Percentiles rank a stretch among this genome's conserved stretches.
Conservation (phyloP, 768 basidiomycete species). For the Suillus subaureus region DNA sequence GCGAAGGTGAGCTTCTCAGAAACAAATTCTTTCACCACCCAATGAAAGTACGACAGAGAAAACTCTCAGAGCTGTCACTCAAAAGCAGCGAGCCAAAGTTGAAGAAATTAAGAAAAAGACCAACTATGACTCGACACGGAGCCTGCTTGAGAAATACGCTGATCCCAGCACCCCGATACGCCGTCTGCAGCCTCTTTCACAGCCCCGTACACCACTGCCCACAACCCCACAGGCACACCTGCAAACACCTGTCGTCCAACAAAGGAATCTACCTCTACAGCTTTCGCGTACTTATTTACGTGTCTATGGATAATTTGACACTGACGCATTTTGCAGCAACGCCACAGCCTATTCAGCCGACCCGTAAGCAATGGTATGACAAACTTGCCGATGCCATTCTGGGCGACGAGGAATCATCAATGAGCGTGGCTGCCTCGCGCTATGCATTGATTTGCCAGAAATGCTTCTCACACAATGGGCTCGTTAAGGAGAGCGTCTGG, state of each 20-base stretch:
- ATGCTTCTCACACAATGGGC: conserved; percentile 87
- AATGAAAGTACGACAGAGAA: conserved; percentile 56
- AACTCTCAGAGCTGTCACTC: conserved; percentile 69
- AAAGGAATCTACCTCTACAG: conserved; percentile 33
- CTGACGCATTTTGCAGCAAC: conserved; percentile 32
- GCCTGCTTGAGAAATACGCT: conserved; percentile 89
- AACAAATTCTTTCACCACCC: conserved; percentile 2
- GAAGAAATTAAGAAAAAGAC: conserved; percentile 98
- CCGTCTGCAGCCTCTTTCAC: conserved; percentile 36
- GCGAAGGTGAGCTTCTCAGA: conserved; percentile 58
- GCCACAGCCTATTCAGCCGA: conserved; percentile 46
- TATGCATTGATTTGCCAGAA: conserved; percentile 90
- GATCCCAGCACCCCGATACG: conserved; percentile 52
- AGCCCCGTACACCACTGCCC: conserved; percentile 36
- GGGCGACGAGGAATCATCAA: conserved; percentile 70
- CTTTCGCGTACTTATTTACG: conserved; percentile 39
- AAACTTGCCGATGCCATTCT: conserved; percentile 85
- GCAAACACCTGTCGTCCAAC: conserved; percentile 26
- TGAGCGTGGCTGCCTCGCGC: conserved; percentile 42
- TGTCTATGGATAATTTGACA: neutral
- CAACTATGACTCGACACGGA: conserved; percentile 91
- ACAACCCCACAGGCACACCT: conserved; percentile 19
- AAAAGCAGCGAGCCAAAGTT: conserved; percentile 80
- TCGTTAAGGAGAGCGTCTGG: conserved; percentile 82
- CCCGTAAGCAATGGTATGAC: conserved; percentile 83